Evolutionary conservation across 192 early-diverging fungal species (phyloP).

Genomic region (Coemansia sp.): DNA sequence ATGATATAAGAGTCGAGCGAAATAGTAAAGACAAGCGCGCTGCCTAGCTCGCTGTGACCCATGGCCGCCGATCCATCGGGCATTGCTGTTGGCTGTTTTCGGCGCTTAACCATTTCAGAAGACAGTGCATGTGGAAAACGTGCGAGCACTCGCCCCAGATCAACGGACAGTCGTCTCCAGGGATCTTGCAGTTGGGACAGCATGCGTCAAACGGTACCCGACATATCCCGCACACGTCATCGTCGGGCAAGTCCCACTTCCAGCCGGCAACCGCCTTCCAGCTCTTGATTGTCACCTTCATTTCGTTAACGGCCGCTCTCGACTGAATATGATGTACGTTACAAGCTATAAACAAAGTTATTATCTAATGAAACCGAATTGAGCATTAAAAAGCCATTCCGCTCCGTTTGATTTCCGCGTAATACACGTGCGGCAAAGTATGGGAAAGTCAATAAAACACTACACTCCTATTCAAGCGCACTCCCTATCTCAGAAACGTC

Average conservation of each 20-base stretch:
- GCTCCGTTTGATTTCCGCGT: not conserved
- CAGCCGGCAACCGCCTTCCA: conserved; percentile 88
- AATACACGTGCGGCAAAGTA: not conserved
- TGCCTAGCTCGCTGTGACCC: conserved; percentile 58
- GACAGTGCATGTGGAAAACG: conserved; percentile 94
- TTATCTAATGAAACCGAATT: too few species aligned
- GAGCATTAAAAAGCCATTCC: not conserved
- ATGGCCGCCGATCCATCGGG: conserved; percentile 86
- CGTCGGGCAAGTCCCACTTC: conserved; percentile 81
- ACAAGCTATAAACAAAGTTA: too few species aligned
- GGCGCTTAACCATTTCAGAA: conserved; percentile 77
- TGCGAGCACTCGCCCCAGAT: conserved; percentile 92
- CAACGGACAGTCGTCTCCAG: conserved; percentile 85
- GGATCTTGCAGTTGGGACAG: conserved; percentile 82
- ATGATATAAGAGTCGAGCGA: not conserved
- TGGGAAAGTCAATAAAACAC: not conserved
- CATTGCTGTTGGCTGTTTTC: conserved; percentile 76
- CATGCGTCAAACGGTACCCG: conserved; percentile 82
- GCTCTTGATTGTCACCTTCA: conserved; percentile 45
- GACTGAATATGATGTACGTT: not conserved
- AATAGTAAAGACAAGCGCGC: not conserved
- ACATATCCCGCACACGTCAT: conserved; percentile 94
- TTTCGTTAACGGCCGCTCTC: conserved; percentile 1
- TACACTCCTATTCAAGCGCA: not conserved
- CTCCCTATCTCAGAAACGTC: not conserved